A percentile compares a stretch with the other conserved stretches of the same genome.
Conservation (phyloP, 495 filamentous ascomycete species). For the Trichoderma erinaceum region DNA sequence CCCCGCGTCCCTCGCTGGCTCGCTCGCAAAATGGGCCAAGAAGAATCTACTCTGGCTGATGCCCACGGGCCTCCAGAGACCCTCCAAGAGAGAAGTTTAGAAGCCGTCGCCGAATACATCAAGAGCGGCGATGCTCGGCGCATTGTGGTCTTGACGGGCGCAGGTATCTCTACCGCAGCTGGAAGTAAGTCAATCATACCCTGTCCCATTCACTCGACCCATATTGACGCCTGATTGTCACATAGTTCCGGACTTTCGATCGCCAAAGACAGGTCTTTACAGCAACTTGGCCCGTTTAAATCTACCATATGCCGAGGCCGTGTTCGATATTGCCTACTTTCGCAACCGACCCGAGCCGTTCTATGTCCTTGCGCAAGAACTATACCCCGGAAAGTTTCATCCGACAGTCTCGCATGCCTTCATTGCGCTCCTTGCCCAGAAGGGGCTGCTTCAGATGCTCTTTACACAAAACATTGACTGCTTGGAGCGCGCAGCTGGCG, state of each 20-base stretch:
- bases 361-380: conserved; percentile 81
- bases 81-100: neutral
- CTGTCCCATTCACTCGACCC: no score
- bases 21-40: conserved; percentile 16
- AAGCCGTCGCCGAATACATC: conserved; percentile 25
- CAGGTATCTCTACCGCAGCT: conserved; percentile 54
- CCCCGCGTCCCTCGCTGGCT: conserved; percentile 15
- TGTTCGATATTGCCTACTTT: conserved; percentile 89
- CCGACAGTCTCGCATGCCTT: conserved; percentile 88
- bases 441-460: conserved; percentile 70
- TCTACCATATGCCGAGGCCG: conserved; percentile 68
- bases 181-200: conserved; percentile 40
- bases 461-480: conserved; percentile 99
- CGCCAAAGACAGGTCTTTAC: conserved; percentile 69
- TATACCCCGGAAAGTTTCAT: conserved; percentile 85
- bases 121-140: conserved; percentile 54
- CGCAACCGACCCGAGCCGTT: conserved; percentile 77
- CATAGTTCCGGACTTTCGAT: conserved; percentile 68
- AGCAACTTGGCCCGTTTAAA: conserved; percentile 79
- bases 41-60: neutral
- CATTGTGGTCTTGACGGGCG: conserved; percentile 54
- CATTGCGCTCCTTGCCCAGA: conserved; percentile 63
- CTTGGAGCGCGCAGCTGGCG: conserved; percentile 80
- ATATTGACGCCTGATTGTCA: conserved; percentile 18
- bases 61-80: conserved; percentile 5